Evolutionary conservation across 257 asterid species (phyloP).

Genomic region (Nyctanthes arbortristis): DNA sequence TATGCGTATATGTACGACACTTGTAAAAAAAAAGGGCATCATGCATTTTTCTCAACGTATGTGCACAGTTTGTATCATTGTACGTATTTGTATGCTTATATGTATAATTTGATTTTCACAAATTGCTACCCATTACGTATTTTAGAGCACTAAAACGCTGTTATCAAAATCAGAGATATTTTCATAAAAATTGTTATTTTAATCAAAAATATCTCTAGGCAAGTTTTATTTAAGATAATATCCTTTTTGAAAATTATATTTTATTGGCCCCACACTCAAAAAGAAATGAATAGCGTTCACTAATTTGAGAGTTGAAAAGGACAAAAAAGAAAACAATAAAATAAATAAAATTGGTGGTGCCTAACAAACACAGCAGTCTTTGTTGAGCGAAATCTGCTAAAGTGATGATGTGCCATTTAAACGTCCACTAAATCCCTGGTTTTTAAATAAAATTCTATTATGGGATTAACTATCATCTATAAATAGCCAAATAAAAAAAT

Average conservation of each 20-base stretch:
- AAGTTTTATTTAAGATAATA: conserved; percentile 1
- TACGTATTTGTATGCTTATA: no score
- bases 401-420: conserved; percentile 1
- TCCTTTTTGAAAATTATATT: background rate
- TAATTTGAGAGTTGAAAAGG: conserved; percentile 20
- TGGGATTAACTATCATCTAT: no score
- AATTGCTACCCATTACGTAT: no score
- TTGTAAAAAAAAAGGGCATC: background rate
- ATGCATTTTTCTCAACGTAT: background rate
- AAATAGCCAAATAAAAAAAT: no score
- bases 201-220: conserved; percentile 32
- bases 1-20: no score
- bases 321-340: no score
- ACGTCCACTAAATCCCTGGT: conserved; percentile 24
- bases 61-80: no score
- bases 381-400: conserved; percentile 22
- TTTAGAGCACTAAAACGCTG: no score
- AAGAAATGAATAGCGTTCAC: conserved; percentile 33
- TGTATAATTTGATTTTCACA: no score
- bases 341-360: conserved; percentile 38
- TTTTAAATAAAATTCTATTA: no score
- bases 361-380: conserved; percentile 25
- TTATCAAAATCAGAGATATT: conserved; percentile 37
- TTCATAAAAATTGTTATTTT: conserved; percentile 9
- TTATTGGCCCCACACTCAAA: background rate